These are phyloP conservation scores for Sungouiozyma intestinalis DNA, from an alignment of 805 yeast genomes.

Conservation along the genomic window DNA sequence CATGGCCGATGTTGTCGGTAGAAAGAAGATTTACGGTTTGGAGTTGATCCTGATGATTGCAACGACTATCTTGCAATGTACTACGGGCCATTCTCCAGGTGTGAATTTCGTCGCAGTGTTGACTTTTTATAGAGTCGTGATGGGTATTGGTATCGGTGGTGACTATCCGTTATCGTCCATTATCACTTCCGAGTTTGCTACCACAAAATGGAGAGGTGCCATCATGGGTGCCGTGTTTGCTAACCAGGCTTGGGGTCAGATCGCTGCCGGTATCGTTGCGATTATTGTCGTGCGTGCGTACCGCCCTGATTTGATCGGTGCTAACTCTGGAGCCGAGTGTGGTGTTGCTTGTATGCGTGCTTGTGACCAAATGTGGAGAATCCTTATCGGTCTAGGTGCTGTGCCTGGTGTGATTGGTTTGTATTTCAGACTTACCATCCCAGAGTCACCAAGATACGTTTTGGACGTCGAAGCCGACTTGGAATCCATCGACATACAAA, in stretches of 20 bases:
- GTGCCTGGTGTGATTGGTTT: conserved; percentile 79
- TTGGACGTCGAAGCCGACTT: conserved; percentile 51
- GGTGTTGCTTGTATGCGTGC: conserved; percentile 59
- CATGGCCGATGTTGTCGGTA: conserved; percentile 71
- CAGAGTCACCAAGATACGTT: conserved; percentile 88
- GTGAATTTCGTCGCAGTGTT: conserved; percentile 65
- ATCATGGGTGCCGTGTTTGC: conserved; percentile 95
- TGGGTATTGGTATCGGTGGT: conserved; percentile 98
- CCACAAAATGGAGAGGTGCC: conserved; percentile 97
- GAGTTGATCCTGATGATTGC: conserved; percentile 78
- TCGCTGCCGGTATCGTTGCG: conserved; percentile 77
- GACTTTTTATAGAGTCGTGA: conserved; percentile 67
- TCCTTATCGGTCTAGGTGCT: conserved; percentile 79
- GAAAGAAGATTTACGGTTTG: conserved; percentile 79
- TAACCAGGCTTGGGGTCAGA: conserved; percentile 95
- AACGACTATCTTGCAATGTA: conserved; percentile 72
- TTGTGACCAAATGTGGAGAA: conserved; percentile 92
- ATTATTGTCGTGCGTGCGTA: conserved; percentile 67
- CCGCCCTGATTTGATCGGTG: conserved; percentile 47
- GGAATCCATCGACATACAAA: conserved; percentile 1
- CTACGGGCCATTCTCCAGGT: conserved; percentile 61
- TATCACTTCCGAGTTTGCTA: conserved; percentile 83
- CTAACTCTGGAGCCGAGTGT: conserved; percentile 50
- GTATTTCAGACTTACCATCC: conserved; percentile 87
- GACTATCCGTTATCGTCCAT: conserved; percentile 92